Percentiles rank a stretch among this genome's conserved stretches.
These are phyloP conservation scores for Achlya hypogyna DNA, from an alignment of 352 stramenopile species.

Conservation along the genomic window DNA sequence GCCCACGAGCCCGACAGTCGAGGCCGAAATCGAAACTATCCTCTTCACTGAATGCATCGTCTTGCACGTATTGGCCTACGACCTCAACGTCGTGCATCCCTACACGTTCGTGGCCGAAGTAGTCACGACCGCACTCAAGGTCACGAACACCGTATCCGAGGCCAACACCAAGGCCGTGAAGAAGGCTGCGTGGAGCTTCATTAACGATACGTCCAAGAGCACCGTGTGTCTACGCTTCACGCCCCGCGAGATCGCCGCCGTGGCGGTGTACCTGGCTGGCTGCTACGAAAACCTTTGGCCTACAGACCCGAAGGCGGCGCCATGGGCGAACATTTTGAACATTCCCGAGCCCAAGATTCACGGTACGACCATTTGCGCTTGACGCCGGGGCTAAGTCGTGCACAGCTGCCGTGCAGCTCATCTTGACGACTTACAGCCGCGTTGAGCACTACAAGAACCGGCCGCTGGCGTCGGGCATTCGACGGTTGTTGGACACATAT, in stretches of 20 bases:
- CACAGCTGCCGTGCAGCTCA: neutral
- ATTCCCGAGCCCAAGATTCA: neutral
- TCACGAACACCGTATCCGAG: conserved; percentile 38
- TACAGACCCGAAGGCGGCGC: neutral
- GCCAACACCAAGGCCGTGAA: conserved; percentile 52
- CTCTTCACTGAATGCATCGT: conserved; percentile 80
- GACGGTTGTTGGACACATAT: neutral
- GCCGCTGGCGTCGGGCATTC: neutral
- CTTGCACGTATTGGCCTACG: conserved; percentile 74
- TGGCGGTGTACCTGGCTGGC: conserved; percentile 73
- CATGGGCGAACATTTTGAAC: neutral
- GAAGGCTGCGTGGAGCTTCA: conserved; percentile 80
- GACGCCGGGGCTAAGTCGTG: neutral
- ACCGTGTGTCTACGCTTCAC: conserved; percentile 71
- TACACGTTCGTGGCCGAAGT: conserved; percentile 86
- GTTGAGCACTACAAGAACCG: conserved; percentile 6
- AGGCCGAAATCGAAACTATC: conserved; percentile 43
- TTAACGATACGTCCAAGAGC: conserved; percentile 86
- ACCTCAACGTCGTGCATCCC: conserved; percentile 75
- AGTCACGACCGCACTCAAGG: conserved; percentile 62
- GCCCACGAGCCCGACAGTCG: conserved; percentile 60
- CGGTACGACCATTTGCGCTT: neutral
- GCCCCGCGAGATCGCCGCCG: conserved; percentile 54
- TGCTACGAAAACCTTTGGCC: conserved; percentile 50
- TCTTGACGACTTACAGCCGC: neutral